phyloP scores from a whole-genome alignment of 805 yeast genomes.

The Groenewaldozyma salmanticensis region DNA sequence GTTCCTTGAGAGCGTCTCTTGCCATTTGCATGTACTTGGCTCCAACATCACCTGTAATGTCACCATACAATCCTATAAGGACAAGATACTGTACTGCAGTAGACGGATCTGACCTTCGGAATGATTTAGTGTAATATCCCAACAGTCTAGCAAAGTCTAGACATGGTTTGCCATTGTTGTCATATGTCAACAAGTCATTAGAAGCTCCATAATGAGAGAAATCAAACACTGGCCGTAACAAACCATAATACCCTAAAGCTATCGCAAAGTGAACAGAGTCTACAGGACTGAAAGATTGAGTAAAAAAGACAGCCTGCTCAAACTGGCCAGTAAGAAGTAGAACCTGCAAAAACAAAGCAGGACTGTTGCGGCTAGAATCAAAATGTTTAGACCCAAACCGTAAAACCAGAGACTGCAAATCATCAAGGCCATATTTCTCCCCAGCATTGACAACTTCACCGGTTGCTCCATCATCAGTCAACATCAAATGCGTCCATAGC shows the following conservation, averaged over 20 bases:
- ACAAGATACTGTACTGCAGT: slow-evolving; percentile 86
- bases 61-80: slow-evolving; percentile 51
- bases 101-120: slow-evolving; percentile 77
- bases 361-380: slow-evolving; percentile 46
- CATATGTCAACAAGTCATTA: slow-evolving; percentile 25
- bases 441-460: slow-evolving; percentile 38
- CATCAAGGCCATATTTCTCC: slow-evolving; percentile 63
- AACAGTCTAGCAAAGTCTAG: slow-evolving; percentile 50
- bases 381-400: slow-evolving; percentile 69
- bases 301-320: slow-evolving; percentile 65
- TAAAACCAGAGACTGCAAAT: slow-evolving; percentile 61
- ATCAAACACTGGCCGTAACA: slow-evolving; percentile 42
- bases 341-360: slow-evolving; percentile 65
- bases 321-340: slow-evolving; percentile 68
- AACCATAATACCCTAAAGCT: slow-evolving; percentile 63
- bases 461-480: slow-evolving; percentile 51
- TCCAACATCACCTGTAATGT: slow-evolving; percentile 18
- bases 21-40: slow-evolving; percentile 45
- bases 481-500: slow-evolving; percentile 86
- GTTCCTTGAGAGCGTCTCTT: slow-evolving; percentile 72
- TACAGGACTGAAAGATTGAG: slow-evolving; percentile 55
- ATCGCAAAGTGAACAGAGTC: slow-evolving; percentile 88
- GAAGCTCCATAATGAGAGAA: slow-evolving; percentile 23
- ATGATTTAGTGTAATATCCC: slow-evolving; percentile 73
- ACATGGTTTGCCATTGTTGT: slow-evolving; percentile 22